Evolutionary conservation across 169 alveolate genomes (phyloP).

Genomic region (Plasmodium relictum): DNA sequence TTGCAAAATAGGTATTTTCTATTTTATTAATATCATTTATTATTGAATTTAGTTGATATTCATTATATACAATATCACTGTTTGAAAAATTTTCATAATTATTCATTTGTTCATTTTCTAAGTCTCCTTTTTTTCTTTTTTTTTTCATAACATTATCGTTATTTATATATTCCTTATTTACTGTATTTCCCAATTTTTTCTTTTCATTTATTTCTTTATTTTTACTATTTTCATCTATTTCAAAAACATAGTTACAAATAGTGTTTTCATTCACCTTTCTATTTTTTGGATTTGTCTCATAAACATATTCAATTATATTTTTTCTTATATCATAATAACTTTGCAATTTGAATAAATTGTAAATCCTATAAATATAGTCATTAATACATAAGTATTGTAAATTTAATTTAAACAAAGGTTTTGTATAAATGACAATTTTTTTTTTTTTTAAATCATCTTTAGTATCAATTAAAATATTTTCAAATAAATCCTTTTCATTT

Average conservation of each 20-base stretch:
- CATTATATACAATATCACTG: constrained; percentile 19
- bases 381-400: constrained; percentile 92
- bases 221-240: constrained; percentile 32
- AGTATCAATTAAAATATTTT: constrained; percentile 56
- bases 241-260: constrained; percentile 62
- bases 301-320: constrained; percentile 89
- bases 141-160: neutral
- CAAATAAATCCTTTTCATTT: constrained; percentile 71
- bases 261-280: constrained; percentile 53
- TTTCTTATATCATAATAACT: constrained; percentile 91
- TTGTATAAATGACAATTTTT: constrained; percentile 63
- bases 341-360: constrained; percentile 91
- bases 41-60: constrained; percentile 70
- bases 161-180: neutral
- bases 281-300: constrained; percentile 84
- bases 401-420: constrained; percentile 91
- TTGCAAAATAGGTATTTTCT: constrained; percentile 71
- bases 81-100: neutral
- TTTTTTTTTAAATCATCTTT: constrained; percentile 63
- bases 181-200: neutral
- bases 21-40: constrained; percentile 48
- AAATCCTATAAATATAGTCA: constrained; percentile 93
- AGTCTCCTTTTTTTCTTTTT: constrained; percentile 32
- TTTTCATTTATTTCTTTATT: neutral
- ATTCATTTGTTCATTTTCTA: constrained; percentile 4